phyloP scores from a whole-genome alignment of 2,329 filamentous ascomycete species.

The Diaporthe caulivora region DNA sequence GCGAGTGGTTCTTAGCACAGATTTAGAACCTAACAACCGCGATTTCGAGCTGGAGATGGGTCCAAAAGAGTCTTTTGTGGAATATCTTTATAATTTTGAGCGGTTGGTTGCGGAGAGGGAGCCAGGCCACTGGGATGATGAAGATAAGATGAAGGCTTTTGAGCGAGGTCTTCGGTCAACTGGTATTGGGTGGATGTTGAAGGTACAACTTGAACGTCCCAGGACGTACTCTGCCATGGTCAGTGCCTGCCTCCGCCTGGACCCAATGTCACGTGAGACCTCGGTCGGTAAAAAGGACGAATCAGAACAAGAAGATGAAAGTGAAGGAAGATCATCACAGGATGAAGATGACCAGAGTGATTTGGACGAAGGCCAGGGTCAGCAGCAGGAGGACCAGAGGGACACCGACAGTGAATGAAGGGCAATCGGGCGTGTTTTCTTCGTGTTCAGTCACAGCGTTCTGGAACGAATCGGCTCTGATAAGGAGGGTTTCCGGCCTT shows the following conservation, averaged over 20 bases:
- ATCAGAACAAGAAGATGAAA: neutral
- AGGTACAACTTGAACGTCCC: neutral
- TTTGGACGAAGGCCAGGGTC: neutral
- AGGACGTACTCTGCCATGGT: neutral
- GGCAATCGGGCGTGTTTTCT: neutral
- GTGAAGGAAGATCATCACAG: neutral
- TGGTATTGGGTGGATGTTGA: neutral
- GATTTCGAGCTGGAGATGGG: neutral
- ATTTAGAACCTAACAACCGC: neutral
- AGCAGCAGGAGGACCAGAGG: neutral
- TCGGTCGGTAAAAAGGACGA: neutral
- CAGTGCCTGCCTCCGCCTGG: no score
- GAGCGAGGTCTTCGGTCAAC: no score
- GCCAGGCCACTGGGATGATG: neutral
- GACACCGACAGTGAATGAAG: neutral
- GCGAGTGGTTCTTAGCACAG: neutral
- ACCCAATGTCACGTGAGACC: neutral
- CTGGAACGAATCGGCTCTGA: no score
- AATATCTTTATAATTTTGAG: neutral
- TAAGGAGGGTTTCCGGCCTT: no score
- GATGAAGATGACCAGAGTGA: neutral
- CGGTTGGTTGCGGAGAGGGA: neutral
- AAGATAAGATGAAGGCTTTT: neutral
- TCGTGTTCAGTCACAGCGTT: neutral
- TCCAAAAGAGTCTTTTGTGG: neutral